Percentiles rank a stretch among this genome's conserved stretches.
phyloP scores from a whole-genome alignment of 306 rosid species.

The Vicia sativa region DNA sequence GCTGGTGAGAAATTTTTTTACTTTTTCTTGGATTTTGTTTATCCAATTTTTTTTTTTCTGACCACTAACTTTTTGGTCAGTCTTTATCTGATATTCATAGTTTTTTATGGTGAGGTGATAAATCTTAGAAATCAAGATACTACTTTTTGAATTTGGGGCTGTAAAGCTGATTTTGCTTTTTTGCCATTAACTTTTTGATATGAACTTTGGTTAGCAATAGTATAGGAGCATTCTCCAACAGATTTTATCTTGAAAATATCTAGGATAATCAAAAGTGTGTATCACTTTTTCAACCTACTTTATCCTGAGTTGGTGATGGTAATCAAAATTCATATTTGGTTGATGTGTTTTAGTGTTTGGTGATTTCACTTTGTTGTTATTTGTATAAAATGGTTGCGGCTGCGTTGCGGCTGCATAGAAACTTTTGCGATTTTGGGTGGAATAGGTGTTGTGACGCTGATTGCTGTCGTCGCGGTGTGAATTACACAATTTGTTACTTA shows the following conservation, averaged over 20 bases:
- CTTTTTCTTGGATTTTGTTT: slow-evolving; percentile 2
- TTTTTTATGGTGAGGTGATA: slow-evolving; percentile 34
- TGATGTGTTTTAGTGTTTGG: neutral
- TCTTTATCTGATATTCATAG: slow-evolving; percentile 6
- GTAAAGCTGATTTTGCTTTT: slow-evolving; percentile 25
- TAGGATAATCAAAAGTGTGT: neutral
- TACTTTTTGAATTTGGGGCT: slow-evolving; percentile 34
- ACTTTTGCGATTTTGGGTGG: too few relatives aligned
- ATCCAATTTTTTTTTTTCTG: slow-evolving; percentile 36
- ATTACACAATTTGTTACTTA: too few relatives aligned
- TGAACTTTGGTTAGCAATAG: slow-evolving; percentile 31
- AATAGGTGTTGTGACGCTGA: too few relatives aligned
- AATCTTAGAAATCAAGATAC: slow-evolving; percentile 34
- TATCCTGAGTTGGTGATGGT: neutral
- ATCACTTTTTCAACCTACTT: neutral
- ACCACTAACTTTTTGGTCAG: slow-evolving; percentile 39
- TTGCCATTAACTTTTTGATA: slow-evolving; percentile 30
- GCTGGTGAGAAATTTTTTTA: slow-evolving; percentile 55
- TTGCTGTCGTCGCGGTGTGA: too few relatives aligned
- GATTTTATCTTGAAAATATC: slow-evolving; percentile 31
- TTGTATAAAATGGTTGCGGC: too few relatives aligned
- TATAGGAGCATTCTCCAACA: slow-evolving; percentile 19
- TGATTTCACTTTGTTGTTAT: too few relatives aligned
- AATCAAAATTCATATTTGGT: slow-evolving; percentile 15
- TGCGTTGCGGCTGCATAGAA: too few relatives aligned